Conservation (phyloP, 106 monocot genomes). For the Agapanthus africanus region DNA sequence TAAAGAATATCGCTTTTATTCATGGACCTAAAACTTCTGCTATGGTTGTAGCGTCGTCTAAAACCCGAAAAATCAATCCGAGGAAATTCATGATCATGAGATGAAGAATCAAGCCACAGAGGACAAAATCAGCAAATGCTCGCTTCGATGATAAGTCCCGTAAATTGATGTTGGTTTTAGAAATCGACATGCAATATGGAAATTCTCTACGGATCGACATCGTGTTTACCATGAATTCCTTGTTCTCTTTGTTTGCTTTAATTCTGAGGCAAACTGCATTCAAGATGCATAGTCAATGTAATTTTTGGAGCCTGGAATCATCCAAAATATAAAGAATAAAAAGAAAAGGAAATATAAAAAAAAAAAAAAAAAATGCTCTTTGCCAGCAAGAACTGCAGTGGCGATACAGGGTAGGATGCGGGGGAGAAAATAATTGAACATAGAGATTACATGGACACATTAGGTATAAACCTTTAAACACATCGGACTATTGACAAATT, state of each 20-base stretch:
- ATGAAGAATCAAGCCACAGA: slow-evolving; percentile 95
- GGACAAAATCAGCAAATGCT: slow-evolving; percentile 91
- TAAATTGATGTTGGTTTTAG: background rate
- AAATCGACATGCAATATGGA: too few species aligned
- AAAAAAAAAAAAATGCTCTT: too few species aligned
- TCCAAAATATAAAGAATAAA: background rate
- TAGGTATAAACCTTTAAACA: too few species aligned
- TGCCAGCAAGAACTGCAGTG: slow-evolving; percentile 90
- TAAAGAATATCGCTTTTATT: too few species aligned
- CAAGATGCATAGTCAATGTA: background rate
- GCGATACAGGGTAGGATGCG: slow-evolving; percentile 85
- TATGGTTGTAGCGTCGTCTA: background rate
- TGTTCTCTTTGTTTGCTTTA: slow-evolving; percentile 99
- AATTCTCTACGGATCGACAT: too few species aligned
- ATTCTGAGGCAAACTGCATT: slow-evolving; percentile 92
- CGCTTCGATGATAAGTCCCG: slow-evolving; percentile 89
- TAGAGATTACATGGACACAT: too few species aligned
- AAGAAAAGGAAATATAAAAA: too few species aligned
- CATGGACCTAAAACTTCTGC: background rate
- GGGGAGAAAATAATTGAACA: slow-evolving; percentile 97
- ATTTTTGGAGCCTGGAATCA: background rate
- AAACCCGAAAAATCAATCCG: slow-evolving; percentile 25
- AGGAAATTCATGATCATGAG: slow-evolving; percentile 99
- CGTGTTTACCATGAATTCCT: slow-evolving; percentile 84
- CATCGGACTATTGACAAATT: too few species aligned